Evolutionary conservation across 805 yeast species (phyloP), one percentile per base, ranked within the genome.

Genomic region (Tetrapisispora fleetii): DNA sequence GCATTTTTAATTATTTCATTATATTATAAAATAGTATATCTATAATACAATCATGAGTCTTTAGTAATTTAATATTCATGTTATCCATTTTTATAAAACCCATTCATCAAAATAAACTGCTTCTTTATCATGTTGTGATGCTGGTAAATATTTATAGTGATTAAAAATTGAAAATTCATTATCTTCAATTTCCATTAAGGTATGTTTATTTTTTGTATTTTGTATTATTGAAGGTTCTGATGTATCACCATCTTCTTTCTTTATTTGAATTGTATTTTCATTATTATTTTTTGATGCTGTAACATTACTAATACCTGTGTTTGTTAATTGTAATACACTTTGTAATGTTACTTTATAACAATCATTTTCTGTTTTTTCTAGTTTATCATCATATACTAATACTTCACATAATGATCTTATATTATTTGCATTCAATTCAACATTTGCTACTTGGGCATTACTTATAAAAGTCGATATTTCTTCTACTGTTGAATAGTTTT

Each of bases 321-420:
- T 45, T 24, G 50, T 87, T 47, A 85, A 78, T 58, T 81, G 90
- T 40, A 84, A 64, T 1, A 85, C 81, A 59, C 90, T 81, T 56
- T 83, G 88, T 80, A 91, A 82, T 1, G 96, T 84, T 0, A 95
- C 93, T 57, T 76, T 79, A 65, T 83, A 91, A 40, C 80, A 76
- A 54, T 81, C 81, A 28, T 77, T 70, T 39, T 74, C 73, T 2
- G 80, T 71, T 48, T 74, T 70, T 60, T 89, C 97, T 45, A 93
- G 63, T 63, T 82, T 85, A 58, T 89, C 96, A 59, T 93, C 99
- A 64, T 75, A 87, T 1, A 84, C 80, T 42, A 93, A 69, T 16
- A 93, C 97, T 54, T 89, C 95, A 64, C 97, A 88, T 21, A 93
- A 70, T 0, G 95, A 73, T 49, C 89, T 73, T 43, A 93, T 81